Conservation (phyloP, 768 basidiomycete genomes). For the Termitomyces heimii region DNA sequence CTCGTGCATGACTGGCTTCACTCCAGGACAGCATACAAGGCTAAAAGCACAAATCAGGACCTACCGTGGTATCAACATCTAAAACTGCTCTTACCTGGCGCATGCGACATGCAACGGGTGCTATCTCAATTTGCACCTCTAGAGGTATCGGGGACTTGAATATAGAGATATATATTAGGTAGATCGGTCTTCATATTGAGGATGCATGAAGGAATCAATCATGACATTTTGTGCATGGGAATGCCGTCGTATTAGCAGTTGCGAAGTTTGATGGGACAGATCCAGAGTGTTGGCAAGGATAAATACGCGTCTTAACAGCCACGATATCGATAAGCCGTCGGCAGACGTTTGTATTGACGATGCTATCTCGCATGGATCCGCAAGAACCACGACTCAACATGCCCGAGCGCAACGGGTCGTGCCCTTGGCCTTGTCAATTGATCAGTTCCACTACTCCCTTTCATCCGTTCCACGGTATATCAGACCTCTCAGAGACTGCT, state of each 20-base stretch:
- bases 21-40: constrained; percentile 35
- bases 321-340: not conserved
- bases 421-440: not conserved
- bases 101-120: not conserved
- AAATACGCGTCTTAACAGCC: too few species aligned
- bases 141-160: not conserved
- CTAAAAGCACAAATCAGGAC: constrained; percentile 27
- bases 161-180: not conserved
- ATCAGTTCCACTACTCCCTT: not conserved
- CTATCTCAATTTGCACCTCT: too few species aligned
- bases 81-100: not conserved
- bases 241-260: not conserved
- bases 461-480: not conserved
- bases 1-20: constrained; percentile 38
- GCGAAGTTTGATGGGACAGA: too few species aligned
- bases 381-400: not conserved
- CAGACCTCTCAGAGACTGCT: not conserved
- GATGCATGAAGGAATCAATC: not conserved
- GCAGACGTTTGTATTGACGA: not conserved
- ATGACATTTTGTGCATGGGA: not conserved
- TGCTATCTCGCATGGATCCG: not conserved
- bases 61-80: constrained; percentile 20
- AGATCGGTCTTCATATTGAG: not conserved
- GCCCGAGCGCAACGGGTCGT: not conserved
- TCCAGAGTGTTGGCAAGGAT: not conserved